These are phyloP conservation scores for Eutrema heterophyllum DNA, from an alignment of 345 rosid genomes.

Conservation along the genomic window DNA sequence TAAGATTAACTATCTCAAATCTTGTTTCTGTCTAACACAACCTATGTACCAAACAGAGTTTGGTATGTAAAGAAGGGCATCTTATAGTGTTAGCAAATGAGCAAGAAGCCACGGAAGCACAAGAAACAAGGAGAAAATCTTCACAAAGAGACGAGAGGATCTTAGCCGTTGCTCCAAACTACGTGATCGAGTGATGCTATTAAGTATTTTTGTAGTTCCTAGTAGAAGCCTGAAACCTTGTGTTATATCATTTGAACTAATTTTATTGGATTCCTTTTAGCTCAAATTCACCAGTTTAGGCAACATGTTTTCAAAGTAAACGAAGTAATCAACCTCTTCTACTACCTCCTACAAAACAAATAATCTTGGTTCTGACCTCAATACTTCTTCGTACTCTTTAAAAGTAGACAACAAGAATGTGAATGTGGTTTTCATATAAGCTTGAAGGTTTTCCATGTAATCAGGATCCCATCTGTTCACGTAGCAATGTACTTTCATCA, in stretches of 20 bases:
- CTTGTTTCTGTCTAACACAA: neutral
- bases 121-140: conserved; percentile 40
- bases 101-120: conserved; percentile 39
- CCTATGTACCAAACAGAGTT: conserved; percentile 46
- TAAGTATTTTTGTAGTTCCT: neutral
- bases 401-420: neutral
- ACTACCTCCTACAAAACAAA: neutral
- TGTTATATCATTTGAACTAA: neutral
- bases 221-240: neutral
- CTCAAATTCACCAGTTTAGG: neutral
- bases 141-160: conserved; percentile 68
- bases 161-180: conserved; percentile 87
- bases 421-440: neutral
- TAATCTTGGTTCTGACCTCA: neutral
- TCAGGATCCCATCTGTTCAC: neutral
- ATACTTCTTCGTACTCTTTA: neutral
- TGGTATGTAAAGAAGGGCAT: conserved; percentile 82
- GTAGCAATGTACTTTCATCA: no score
- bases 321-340: neutral
- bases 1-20: neutral
- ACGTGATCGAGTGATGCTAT: conserved; percentile 58
- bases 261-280: neutral
- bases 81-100: conserved; percentile 82
- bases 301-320: neutral
- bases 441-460: neutral